These are phyloP conservation scores for Taphrina deformans DNA, from an alignment of 1,139 yeast species.

Conservation along the genomic window DNA sequence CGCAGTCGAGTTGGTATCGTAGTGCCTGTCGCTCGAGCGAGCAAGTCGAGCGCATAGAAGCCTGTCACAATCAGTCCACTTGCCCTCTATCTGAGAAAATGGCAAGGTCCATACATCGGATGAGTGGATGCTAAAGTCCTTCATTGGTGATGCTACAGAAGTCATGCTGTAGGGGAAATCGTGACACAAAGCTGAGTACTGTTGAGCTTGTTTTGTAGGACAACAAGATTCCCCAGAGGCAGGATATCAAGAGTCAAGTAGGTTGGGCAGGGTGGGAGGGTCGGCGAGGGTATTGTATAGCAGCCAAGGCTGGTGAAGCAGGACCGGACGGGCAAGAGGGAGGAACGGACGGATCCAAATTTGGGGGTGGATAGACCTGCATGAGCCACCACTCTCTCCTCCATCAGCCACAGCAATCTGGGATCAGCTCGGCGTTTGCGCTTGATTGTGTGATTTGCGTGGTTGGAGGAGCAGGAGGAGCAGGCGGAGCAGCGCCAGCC, in stretches of 20 bases:
- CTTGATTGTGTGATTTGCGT: no score
- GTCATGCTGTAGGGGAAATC: no score
- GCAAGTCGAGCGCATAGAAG: slow-evolving; percentile 10
- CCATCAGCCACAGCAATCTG: not conserved
- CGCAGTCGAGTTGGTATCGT: slow-evolving; percentile 22
- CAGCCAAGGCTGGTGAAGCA: not conserved
- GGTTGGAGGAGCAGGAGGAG: no score
- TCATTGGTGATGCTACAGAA: slow-evolving; percentile 6
- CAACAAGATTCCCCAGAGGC: no score
- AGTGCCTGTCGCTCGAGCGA: slow-evolving; percentile 25
- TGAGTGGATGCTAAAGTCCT: slow-evolving; percentile 24
- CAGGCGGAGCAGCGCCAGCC: no score
- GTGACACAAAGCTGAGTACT: no score
- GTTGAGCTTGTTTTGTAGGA: no score
- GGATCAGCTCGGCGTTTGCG: no score
- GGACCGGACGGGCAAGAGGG: not conserved
- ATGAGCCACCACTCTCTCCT: not conserved
- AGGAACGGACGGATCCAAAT: not conserved
- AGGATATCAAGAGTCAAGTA: no score
- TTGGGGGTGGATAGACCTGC: not conserved
- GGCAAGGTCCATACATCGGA: slow-evolving; percentile 9
- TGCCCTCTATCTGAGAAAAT: not conserved
- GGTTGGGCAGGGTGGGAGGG: no score
- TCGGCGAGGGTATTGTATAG: no score
- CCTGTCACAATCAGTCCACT: not conserved